Base-by-base conservation (phyloP, 2,329 filamentous ascomycete species). In the Kalaharituber pfeilii region DNA sequence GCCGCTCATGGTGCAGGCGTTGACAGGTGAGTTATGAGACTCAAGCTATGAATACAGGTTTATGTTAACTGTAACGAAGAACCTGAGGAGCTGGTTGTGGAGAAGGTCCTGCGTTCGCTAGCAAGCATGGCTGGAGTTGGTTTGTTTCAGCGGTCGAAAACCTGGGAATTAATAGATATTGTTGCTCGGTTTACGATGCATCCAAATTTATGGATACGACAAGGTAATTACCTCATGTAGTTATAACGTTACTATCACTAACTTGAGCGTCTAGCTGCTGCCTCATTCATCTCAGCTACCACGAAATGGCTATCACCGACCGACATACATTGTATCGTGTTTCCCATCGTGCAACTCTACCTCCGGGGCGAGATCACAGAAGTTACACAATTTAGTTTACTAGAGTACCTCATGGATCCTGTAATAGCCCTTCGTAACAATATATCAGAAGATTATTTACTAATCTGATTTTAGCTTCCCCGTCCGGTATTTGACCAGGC, bases 201-300 rank as follows among this genome's bases (percentile, higher is more conserved):
- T 66, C 91, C 91, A 0, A 96, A 94, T 62, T 72, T 86, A 7
- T 98, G 91, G 89, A 88, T 98, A 52, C 79, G 89, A 33, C 89
- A 96, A 69, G 56, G 57, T 55, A 55, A 11, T 24, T 13, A 27
- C 13, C n/a, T 22, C 1, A 15, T n/a, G 15, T 22, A 9, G 7
- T 6, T 18, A 8, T 18, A 18, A 25, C 20, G 18, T 9, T 25
- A 26, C 42, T 15, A 26, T 11, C 25, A 18, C 49, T 52, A 26
- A 52, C 9, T 18, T n/a, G 29, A 8, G 11, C 13, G 33, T 47
- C 2, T 29, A 57, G 85, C 89, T 8, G 82, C 89, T 2, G 78
- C 84, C 6, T 81, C 89, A 59, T 94, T 95, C 62, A 72, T 96
- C 33, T 79, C 86, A 2, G 79, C 83, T 53, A 79, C 85, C 1